Conservation (phyloP, 2,329 filamentous ascomycete genomes). For the Aspergillus uvarum region DNA sequence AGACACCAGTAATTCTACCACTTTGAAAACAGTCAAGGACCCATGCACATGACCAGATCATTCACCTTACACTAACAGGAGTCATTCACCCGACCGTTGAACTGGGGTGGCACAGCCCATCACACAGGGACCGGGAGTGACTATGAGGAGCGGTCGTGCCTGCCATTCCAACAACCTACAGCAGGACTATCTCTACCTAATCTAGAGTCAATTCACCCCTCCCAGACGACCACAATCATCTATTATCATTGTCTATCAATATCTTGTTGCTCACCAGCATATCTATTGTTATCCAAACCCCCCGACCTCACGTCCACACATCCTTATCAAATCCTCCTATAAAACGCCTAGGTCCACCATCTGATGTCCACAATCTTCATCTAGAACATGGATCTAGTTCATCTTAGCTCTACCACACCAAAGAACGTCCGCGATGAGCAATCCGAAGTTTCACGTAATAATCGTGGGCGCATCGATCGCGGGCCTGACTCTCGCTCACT, state of each 20-base stretch:
- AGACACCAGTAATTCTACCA: background rate
- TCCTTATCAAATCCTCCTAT: background rate
- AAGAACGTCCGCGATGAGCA: background rate
- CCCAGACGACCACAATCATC: background rate
- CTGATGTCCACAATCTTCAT: background rate
- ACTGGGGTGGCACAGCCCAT: background rate
- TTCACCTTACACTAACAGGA: background rate
- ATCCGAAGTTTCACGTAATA: slow-evolving; percentile 1
- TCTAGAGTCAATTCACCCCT: background rate
- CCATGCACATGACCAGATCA: background rate
- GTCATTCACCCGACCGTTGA: background rate
- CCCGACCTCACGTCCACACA: background rate
- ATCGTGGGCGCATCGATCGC: slow-evolving; percentile 2
- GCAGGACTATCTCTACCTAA: background rate
- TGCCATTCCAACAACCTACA: background rate
- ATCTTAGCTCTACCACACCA: background rate
- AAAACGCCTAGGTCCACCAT: background rate
- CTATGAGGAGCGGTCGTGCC: background rate
- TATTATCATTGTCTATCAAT: too few relatives aligned
- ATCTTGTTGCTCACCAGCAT: background rate
- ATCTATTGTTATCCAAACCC: background rate
- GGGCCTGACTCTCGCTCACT: slow-evolving; percentile 7
- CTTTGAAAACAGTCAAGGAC: background rate
- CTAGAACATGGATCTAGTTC: background rate
- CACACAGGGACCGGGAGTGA: background rate